phyloP scores from a whole-genome alignment of 176 grass and related monocot species.

The Carex scoparia region DNA sequence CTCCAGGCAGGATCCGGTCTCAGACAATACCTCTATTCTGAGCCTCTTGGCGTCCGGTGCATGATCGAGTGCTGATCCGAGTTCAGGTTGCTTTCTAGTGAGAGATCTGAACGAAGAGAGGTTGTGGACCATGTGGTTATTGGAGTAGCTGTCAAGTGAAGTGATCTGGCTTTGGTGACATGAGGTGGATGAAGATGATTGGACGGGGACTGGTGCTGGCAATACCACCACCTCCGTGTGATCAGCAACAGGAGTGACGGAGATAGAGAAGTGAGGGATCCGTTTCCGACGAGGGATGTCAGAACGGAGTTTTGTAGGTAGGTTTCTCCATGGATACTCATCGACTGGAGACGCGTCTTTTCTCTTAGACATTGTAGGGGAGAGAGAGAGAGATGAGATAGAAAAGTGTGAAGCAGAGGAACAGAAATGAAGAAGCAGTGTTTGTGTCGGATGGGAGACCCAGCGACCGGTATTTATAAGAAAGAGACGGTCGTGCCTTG shows the following conservation, averaged over 20 bases:
- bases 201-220: background rate
- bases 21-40: background rate
- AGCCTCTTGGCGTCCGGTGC: conserved; percentile 4
- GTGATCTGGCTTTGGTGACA: conserved; percentile 23
- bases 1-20: conserved; percentile 18
- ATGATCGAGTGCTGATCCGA: background rate
- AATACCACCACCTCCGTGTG: background rate
- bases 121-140: background rate
- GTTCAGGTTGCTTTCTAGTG: conserved; percentile 10
- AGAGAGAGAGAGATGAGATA: background rate
- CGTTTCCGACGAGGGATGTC: conserved; percentile 28
- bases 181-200: conserved; percentile 15
- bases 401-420: background rate
- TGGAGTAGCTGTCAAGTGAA: conserved; percentile 1
- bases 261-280: conserved; percentile 4
- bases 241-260: background rate
- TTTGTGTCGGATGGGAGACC: background rate
- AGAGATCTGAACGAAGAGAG: conserved; percentile 7
- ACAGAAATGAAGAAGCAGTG: background rate
- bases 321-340: conserved; percentile 2
- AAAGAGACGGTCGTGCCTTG: background rate
- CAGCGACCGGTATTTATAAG: background rate
- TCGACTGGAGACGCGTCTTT: background rate
- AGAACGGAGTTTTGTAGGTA: conserved; percentile 19
- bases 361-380: background rate